Evolutionary conservation across 179 eudicot genomes (phyloP), one percentile per base, ranked within the genome.

Genomic region (Heliamphora pulchella): DNA sequence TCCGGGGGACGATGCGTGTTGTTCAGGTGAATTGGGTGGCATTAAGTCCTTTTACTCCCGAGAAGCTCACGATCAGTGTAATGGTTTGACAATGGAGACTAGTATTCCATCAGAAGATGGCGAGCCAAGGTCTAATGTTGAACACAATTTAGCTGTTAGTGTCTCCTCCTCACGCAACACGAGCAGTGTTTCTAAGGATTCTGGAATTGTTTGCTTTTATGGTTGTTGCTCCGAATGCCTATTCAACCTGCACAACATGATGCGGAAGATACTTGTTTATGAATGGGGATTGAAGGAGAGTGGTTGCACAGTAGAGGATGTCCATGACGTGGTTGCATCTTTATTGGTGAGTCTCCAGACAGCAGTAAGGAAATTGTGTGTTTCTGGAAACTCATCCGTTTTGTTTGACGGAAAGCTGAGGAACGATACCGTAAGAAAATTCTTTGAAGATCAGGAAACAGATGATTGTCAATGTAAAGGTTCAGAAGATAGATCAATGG

Each of bases 161-260:
- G 1, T 48, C 63, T 55, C 86, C 17, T 73, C 77, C 13, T 73
- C 70, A 1, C 79, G 55, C 76, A 76, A 66, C 43, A 71, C 55
- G 68, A 43, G 20, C 44, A 68, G 78, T 71, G 20, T 70, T 74
- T 18, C 83, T 20, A 54, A 79, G 46, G 81, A 80, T 79, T 82
- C 89, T 17, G 76, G 81, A 66, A 82, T 78, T 64, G 48, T 80
- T 44, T 95, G 97, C 77, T 85, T 81, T 31, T 95, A 93, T 80
- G 84, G 80, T 39, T 93, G 93, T 82, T 95, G 98, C 86, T 18
- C 85, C 22, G 87, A 83, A 68, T 95, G 98, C 82, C 58, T 90
- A 47, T 8, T 75, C 83, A 81, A 84, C 67, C 89, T 95, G 53
- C 85, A 85, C 11, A 74, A 76, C 46, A 65, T 85, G 85, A 59